Conservation (phyloP, 139 green algal species). For the Limnomonas spitsbergensis region DNA sequence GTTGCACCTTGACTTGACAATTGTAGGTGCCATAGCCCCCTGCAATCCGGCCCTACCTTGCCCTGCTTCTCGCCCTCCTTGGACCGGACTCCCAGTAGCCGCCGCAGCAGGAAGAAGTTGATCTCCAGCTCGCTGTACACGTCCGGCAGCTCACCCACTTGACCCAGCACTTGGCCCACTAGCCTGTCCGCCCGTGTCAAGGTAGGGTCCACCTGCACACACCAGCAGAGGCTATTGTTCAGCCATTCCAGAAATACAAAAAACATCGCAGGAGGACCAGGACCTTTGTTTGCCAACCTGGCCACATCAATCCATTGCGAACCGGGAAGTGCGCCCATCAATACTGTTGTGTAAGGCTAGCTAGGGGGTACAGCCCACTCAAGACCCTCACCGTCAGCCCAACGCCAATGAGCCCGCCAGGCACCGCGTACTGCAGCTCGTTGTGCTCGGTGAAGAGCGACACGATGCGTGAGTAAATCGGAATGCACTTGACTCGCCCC, state of each 20-base stretch:
- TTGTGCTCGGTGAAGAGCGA: slow-evolving; percentile 96
- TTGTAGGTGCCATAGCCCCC: too few relatives aligned
- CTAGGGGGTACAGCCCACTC: too few relatives aligned
- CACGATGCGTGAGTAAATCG: slow-evolving; percentile 95
- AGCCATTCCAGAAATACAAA: not conserved
- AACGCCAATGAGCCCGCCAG: slow-evolving; percentile 96
- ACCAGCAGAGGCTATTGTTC: not conserved
- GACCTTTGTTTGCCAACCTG: too few relatives aligned
- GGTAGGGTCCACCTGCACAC: slow-evolving; percentile 87
- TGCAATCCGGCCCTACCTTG: slow-evolving; percentile 62
- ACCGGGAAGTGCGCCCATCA: too few relatives aligned
- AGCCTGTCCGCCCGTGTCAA: slow-evolving; percentile 94
- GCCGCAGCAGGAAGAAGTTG: slow-evolving; percentile 98
- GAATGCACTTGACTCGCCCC: slow-evolving; percentile 85
- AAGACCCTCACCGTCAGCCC: slow-evolving; percentile 88
- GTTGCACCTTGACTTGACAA: too few relatives aligned
- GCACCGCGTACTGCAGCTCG: slow-evolving; percentile 94
- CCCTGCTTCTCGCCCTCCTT: slow-evolving; percentile 87
- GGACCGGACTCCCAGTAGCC: slow-evolving; percentile 92
- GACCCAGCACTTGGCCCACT: slow-evolving; percentile 94
- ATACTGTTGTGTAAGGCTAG: too few relatives aligned
- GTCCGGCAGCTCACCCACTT: slow-evolving; percentile 90
- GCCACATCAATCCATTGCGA: too few relatives aligned
- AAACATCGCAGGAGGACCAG: too few relatives aligned
- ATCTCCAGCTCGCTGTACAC: slow-evolving; percentile 98